Evolutionary conservation across 768 basidiomycete genomes (phyloP), one percentile per base, ranked within the genome.

Genomic region (Amylocystis lapponica): DNA sequence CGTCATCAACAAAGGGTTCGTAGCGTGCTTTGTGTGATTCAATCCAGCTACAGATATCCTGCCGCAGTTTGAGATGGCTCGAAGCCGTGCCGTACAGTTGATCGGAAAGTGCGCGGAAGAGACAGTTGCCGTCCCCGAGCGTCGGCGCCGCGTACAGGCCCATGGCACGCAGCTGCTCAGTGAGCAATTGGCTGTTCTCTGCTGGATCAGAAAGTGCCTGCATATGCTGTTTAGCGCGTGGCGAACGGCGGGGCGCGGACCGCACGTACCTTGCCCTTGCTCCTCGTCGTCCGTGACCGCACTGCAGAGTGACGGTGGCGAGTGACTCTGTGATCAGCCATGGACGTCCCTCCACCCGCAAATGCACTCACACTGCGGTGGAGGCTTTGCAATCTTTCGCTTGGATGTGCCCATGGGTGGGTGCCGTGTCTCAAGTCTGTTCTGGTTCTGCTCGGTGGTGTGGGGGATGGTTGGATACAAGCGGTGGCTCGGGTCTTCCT

Each of bases 61-160:
- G 63, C 36, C 92, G 72, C 19, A 94, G 71, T 45, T 77, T 72
- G 27, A 71, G 63, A 51, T 95, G 91, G 41, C 73, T 68, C 11
- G 78, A 73, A 11, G 82, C 79, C 3, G 83, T 72, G 47, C 92
- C 92, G 52, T 83, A 79, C 14, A 91, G 70, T 61, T 95, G 92
- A 65, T 95, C 92, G 35, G 84, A 82, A 42, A 94, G 72, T 0
- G 92, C 89, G 35, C 91, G 83, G 65, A 94, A 96, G 50, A 96
- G 78, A 64, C 92, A 96, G 66, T 94, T 95, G 36, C 93, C 92
- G 63, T 95, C 87, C 39, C 89, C 91, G 32, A 89, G 63, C 14
- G 87, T 94, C 50, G 79, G 72, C 3, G 87, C 86, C n/a, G 91
- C 84, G 60, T 94, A 94, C 8, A 94, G 71, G 3, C 90, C 89